A percentile compares a stretch with the other conserved stretches of the same genome.
phyloP scores from a whole-genome alignment of 23 red algal genomes.

The Gracilaria gracilis region DNA sequence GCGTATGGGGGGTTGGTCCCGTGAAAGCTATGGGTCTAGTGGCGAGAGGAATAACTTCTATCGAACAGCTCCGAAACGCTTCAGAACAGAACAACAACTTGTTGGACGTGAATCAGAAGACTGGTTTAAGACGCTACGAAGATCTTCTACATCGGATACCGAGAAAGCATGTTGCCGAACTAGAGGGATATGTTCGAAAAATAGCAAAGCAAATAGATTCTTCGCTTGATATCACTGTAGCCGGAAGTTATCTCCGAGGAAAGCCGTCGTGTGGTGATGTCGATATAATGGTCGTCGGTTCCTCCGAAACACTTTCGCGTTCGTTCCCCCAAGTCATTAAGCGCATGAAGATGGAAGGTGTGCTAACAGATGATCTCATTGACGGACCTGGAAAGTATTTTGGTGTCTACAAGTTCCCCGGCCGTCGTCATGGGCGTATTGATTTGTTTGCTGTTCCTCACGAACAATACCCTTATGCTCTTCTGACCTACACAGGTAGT shows the following conservation, averaged over 20 bases:
- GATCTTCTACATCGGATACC: conserved; percentile 69
- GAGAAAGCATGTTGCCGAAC: conserved; percentile 43
- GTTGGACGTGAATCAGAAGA: conserved; percentile 57
- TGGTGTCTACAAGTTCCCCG: conserved; percentile 66
- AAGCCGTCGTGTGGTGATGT: conserved; percentile 65
- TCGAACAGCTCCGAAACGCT: conserved; percentile 41
- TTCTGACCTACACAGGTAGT: conserved; percentile 74
- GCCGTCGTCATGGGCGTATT: conserved; percentile 49
- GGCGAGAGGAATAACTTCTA: conserved; percentile 37
- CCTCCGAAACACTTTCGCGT: background rate
- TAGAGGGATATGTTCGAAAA: conserved; percentile 51
- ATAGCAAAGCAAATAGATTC: conserved; percentile 46
- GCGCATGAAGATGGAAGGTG: conserved; percentile 48
- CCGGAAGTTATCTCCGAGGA: conserved; percentile 74
- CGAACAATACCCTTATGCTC: conserved; percentile 66
- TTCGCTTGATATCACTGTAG: conserved; percentile 29
- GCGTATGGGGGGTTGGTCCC: conserved; percentile 65
- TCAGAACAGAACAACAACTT: conserved; percentile 16
- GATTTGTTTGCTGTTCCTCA: conserved; percentile 76
- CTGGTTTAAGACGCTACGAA: conserved; percentile 64
- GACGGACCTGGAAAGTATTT: conserved; percentile 61
- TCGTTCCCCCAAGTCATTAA: conserved; percentile 46
- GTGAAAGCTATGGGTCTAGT: conserved; percentile 62
- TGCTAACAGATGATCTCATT: conserved; percentile 70
- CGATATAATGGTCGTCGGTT: conserved; percentile 53